Base-by-base conservation (phyloP, 2,329 filamentous ascomycete species). In the Harringtonia lauricola region DNA sequence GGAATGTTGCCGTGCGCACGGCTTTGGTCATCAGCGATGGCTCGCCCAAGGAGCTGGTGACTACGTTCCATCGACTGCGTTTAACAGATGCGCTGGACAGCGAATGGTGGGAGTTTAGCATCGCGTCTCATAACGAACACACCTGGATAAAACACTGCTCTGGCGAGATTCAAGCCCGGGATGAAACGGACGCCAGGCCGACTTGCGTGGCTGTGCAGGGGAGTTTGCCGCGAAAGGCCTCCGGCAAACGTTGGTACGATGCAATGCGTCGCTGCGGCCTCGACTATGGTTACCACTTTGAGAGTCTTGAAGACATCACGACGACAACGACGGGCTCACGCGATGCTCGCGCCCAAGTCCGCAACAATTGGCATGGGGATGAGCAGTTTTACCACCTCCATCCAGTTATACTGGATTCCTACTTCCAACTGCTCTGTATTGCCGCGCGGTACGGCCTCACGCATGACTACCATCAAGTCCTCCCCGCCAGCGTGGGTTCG, bases 341-440 rank as follows among this genome's bases (percentile, higher is more conserved):
- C n/a, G n/a, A n/a, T n/a, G n/a, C n/a, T n/a, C n/a, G n/a, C n/a
- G n/a, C n/a, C n/a, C n/a, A n/a, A n/a, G n/a, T n/a, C n/a, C n/a
- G n/a, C n/a, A n/a, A n/a, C n/a, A n/a, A n/a, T n/a, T n/a, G 31
- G 31, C 31, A 34, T 15, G 31, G 31, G 31, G 15, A 34, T 10
- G 31, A 34, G 31, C 9, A 34, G 9, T 9, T 34, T 2, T 59
- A 65, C 37, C 50, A 57, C 15, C 49, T 67, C 17, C 66, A 69
- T 4, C 31, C 31, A 7, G 15, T n/a, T 15, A n/a, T 34, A 8
- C 9, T 34, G 9, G 31, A 34, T 17, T 9, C 9, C 31, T 10
- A 9, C 9, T n/a, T 34, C 15, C 31, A 34, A 15, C 31, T 34
- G 9, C 31, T 34, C n/a, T n/a, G n/a, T n/a, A n/a, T n/a, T n/a